Evolutionary conservation across 2,329 filamentous ascomycete genomes (phyloP).

Genomic region (Alternaria rosae): DNA sequence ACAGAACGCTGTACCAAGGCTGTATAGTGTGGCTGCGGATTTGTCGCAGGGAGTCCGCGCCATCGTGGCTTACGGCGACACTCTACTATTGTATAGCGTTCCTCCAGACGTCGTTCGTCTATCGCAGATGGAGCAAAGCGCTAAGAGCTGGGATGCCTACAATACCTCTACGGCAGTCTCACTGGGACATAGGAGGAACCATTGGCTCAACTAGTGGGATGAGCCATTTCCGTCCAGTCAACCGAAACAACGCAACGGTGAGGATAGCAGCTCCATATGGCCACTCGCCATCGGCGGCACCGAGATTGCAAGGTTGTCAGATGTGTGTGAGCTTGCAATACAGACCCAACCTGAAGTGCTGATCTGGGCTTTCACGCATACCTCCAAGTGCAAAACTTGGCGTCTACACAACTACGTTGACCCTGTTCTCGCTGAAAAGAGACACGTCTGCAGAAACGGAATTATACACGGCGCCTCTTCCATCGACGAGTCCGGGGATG

Average conservation of each 20-base stretch:
- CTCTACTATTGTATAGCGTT: slow-evolving; percentile 67
- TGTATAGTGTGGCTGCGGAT: slow-evolving; percentile 66
- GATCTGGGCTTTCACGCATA: slow-evolving; percentile 61
- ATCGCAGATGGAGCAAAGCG: slow-evolving; percentile 40
- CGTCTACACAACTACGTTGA: slow-evolving; percentile 49
- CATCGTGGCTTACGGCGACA: slow-evolving; percentile 63
- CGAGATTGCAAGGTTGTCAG: slow-evolving; percentile 55
- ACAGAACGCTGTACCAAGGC: slow-evolving; percentile 51
- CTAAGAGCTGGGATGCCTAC: slow-evolving; percentile 30
- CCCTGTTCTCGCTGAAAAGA: slow-evolving; percentile 7
- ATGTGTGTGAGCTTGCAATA: slow-evolving; percentile 61
- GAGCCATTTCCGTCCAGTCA: slow-evolving; percentile 12
- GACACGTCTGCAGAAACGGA: slow-evolving; percentile 35
- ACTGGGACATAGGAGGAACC: slow-evolving; percentile 26
- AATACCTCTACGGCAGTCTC: slow-evolving; percentile 15
- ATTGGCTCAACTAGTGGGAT: slow-evolving; percentile 44
- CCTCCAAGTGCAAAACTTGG: slow-evolving; percentile 57
- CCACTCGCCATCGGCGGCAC: slow-evolving; percentile 60
- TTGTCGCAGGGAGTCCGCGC: slow-evolving; percentile 65
- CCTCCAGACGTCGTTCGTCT: slow-evolving; percentile 58
- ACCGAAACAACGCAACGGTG: not conserved
- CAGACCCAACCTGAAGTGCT: slow-evolving; percentile 55
- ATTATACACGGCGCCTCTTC: slow-evolving; percentile 26
- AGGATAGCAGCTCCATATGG: slow-evolving; percentile 46
- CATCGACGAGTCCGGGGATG: slow-evolving; percentile 19